Evolutionary conservation across 1,284 basidiomycete genomes (phyloP), one percentile per base, ranked within the genome.

Genomic region (Phenoliferia sp.): DNA sequence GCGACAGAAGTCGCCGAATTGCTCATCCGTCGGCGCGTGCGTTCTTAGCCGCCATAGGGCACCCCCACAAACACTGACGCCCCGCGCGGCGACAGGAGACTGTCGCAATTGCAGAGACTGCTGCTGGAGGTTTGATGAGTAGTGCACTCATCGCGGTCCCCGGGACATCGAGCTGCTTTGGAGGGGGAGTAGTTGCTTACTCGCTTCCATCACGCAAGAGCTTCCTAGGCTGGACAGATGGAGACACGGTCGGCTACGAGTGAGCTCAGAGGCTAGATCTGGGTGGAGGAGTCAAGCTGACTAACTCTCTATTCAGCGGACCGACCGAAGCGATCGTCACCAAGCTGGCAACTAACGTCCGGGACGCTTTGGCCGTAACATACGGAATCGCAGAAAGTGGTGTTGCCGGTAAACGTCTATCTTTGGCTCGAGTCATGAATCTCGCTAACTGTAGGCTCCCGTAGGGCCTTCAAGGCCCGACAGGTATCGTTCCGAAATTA

Each of bases 331-430:
- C 16, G 7, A 64, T 59, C 34, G 48, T 52, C 50, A 10, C 34
- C 19, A 15, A 26, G 16, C 63, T 64, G 50, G 63, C 63, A 15
- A 15, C 28, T 3, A 22, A 29, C 50, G 35, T 59, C 39, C 63
- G 63, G 28, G 3, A 17, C 1, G 9, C 35, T 3, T 55, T 64
- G 31, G 2, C 2, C 0, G 15, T 35, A 6, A 64, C 63, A 6
- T 64, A 54, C 48, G 28, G 48, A 15, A 34, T 64, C 58, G 58
- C 63, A 48, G 63, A 64, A 36, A 36, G 34, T 7, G 63, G 63
- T 29, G 50, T 39, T 7, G 58, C 63, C 0, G 63, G 63, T 22
- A 44, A 44, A 22, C 39, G 39, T 44, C 22, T 22, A 12, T 44
- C 39, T 12, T 44, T 22, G 39, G 12, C 22, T 44, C 39, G 22